A percentile compares a stretch with the other conserved stretches of the same genome.
phyloP scores from a whole-genome alignment of 2,329 filamentous ascomycete species.

The Aspergillus vadensis region DNA sequence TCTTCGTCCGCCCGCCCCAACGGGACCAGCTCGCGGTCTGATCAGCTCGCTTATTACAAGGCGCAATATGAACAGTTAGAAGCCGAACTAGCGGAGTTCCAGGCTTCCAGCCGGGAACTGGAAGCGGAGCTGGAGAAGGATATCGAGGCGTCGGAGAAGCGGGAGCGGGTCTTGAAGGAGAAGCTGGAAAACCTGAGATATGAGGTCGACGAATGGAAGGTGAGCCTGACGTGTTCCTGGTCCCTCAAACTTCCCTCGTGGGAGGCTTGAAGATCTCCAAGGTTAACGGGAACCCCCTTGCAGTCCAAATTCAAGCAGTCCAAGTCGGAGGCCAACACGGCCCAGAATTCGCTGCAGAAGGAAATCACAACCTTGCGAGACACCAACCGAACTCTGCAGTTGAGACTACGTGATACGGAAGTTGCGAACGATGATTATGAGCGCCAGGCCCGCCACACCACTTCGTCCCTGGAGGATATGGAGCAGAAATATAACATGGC shows the following conservation, averaged over 20 bases:
- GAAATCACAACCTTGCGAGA: slow-evolving; percentile 93
- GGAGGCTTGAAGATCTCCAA: slow-evolving; percentile 3
- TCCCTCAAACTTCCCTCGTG: background rate
- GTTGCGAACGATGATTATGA: slow-evolving; percentile 99
- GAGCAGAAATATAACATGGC: slow-evolving; percentile 96
- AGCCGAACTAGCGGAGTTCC: slow-evolving; percentile 88
- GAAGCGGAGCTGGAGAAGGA: slow-evolving; percentile 95
- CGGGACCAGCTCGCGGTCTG: slow-evolving; percentile 55
- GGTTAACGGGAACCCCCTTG: slow-evolving; percentile 7
- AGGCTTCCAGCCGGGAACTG: slow-evolving; percentile 88
- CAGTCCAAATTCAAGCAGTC: slow-evolving; percentile 96
- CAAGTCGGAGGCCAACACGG: slow-evolving; percentile 80
- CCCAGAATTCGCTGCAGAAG: slow-evolving; percentile 86
- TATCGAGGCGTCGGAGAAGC: slow-evolving; percentile 90
- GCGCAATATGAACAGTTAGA: slow-evolving; percentile 91
- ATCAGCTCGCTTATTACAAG: slow-evolving; percentile 93
- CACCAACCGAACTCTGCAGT: slow-evolving; percentile 74
- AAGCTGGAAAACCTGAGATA: slow-evolving; percentile 82
- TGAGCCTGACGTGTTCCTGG: slow-evolving; percentile 42
- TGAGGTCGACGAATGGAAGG: slow-evolving; percentile 98
- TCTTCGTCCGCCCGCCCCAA: slow-evolving; percentile 43
- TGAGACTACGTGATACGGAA: slow-evolving; percentile 89
- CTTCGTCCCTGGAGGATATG: slow-evolving; percentile 92
- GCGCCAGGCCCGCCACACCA: slow-evolving; percentile 91
- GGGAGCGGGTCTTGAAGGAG: slow-evolving; percentile 80